Conservation (phyloP, 2,329 filamentous ascomycete species). For the Rutstroemia sp. region DNA sequence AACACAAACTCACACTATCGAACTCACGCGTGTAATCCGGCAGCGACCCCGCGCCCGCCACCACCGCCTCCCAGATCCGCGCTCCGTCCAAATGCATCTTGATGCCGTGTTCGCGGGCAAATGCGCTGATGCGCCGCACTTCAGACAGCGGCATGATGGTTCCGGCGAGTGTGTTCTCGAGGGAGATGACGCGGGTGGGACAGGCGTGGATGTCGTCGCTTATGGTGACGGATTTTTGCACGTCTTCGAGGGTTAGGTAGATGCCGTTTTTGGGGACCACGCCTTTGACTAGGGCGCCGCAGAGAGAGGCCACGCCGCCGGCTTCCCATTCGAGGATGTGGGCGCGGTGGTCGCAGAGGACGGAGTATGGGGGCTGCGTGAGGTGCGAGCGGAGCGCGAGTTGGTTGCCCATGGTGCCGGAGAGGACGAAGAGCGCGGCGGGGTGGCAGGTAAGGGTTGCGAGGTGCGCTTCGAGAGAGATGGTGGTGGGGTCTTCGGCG, state of each 20-base stretch:
- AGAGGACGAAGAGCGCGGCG: conserved; percentile 72
- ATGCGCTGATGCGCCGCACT: conserved; percentile 59
- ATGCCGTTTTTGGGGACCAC: conserved; percentile 63
- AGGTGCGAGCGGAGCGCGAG: conserved; percentile 73
- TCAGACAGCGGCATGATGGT: conserved; percentile 72
- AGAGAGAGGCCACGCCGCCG: conserved; percentile 59
- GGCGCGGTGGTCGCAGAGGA: conserved; percentile 70
- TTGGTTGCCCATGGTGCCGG: conserved; percentile 93
- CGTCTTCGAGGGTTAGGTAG: conserved; percentile 54
- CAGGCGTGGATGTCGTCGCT: conserved; percentile 67
- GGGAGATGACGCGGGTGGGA: conserved; percentile 71
- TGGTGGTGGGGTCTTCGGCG: conserved; percentile 71
- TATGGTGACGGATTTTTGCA: conserved; percentile 57
- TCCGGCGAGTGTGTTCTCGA: conserved; percentile 82
- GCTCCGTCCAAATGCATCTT: conserved; percentile 74
- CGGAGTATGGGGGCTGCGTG: conserved; percentile 68
- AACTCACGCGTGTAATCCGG: conserved; percentile 61
- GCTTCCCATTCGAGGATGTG: conserved; percentile 68
- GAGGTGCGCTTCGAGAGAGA: conserved; percentile 65
- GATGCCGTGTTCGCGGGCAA: conserved; percentile 57
- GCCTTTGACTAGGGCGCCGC: conserved; percentile 61
- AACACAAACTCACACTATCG: conserved; percentile 70
- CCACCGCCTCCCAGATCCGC: conserved; percentile 74
- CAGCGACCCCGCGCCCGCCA: conserved; percentile 58
- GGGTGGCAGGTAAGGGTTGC: conserved; percentile 69